Conservation (phyloP, 805 yeast genomes). For the Starmerella sirachaensis region DNA sequence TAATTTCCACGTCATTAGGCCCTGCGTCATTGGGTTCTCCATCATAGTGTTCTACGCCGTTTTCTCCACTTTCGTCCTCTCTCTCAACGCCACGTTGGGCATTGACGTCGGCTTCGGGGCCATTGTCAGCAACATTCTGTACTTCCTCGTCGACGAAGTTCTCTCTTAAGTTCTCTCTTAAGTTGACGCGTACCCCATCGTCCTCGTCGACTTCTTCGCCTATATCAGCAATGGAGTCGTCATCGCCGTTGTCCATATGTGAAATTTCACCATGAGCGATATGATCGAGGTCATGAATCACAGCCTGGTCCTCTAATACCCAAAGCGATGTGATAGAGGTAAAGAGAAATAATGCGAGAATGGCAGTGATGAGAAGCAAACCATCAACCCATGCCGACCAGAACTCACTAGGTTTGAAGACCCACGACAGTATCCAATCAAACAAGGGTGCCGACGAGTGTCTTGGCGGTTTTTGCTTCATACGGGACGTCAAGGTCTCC, state of each 20-base stretch:
- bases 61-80: too few species aligned
- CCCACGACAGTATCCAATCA: slow-evolving; percentile 16
- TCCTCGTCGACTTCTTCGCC: slow-evolving; percentile 8
- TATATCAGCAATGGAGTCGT: too few species aligned
- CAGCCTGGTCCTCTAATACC: slow-evolving; percentile 13
- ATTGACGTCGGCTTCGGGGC: too few species aligned
- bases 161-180: too few species aligned
- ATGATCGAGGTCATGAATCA: slow-evolving; percentile 21
- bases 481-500: slow-evolving; percentile 22
- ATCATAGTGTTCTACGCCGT: too few species aligned
- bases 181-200: slow-evolving; percentile 5
- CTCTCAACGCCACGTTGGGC: too few species aligned
- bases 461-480: slow-evolving; percentile 18
- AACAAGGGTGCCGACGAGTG: slow-evolving; percentile 17
- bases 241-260: slow-evolving; percentile 17
- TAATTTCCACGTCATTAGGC: too few species aligned
- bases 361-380: slow-evolving; percentile 2
- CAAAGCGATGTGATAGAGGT: slow-evolving; percentile 12
- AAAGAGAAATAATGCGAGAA: slow-evolving; percentile 3
- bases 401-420: slow-evolving; percentile 6
- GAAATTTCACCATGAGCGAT: slow-evolving; percentile 17
- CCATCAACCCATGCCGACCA: slow-evolving; percentile 15
- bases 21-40: too few species aligned
- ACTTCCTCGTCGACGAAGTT: too few species aligned
- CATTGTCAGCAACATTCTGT: too few species aligned